phyloP scores from a whole-genome alignment of 75 land plant species.

The Picea sitchensis region DNA sequence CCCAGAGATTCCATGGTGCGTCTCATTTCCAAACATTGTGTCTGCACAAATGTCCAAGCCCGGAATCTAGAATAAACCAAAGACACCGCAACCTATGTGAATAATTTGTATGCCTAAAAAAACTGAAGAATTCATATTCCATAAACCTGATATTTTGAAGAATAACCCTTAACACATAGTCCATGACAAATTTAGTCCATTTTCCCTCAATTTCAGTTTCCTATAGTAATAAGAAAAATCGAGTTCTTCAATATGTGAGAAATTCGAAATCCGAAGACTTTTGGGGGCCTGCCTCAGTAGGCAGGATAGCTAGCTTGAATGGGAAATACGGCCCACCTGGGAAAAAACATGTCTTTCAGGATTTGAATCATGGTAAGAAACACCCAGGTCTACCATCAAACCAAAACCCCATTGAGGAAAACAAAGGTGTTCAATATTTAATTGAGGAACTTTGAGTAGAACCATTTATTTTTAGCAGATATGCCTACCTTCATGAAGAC shows the following conservation, averaged over 20 bases:
- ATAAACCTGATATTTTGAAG: neutral
- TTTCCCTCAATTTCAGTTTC: constrained; percentile 29
- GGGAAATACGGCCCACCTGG: neutral
- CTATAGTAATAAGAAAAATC: constrained; percentile 10
- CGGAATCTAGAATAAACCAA: constrained; percentile 8
- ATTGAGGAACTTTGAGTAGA: neutral
- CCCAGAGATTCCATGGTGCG: constrained; percentile 73
- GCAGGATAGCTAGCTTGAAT: neutral
- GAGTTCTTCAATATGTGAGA: neutral
- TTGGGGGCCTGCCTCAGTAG: neutral
- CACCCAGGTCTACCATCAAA: no score
- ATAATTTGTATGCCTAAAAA: constrained; percentile 27
- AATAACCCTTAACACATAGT: constrained; percentile 31
- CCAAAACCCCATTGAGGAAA: no score
- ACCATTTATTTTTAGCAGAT: neutral
- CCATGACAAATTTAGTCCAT: constrained; percentile 23
- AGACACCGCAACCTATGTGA: constrained; percentile 49
- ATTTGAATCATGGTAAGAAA: no score
- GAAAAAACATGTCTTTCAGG: no score
- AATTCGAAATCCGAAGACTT: neutral
- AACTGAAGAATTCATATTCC: neutral
- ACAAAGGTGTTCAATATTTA: neutral
- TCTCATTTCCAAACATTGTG: constrained; percentile 43
- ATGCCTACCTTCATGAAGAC: neutral
- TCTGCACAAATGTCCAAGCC: constrained; percentile 3